Conservation (phyloP, 768 basidiomycete genomes). For the Podaxis sp. region DNA sequence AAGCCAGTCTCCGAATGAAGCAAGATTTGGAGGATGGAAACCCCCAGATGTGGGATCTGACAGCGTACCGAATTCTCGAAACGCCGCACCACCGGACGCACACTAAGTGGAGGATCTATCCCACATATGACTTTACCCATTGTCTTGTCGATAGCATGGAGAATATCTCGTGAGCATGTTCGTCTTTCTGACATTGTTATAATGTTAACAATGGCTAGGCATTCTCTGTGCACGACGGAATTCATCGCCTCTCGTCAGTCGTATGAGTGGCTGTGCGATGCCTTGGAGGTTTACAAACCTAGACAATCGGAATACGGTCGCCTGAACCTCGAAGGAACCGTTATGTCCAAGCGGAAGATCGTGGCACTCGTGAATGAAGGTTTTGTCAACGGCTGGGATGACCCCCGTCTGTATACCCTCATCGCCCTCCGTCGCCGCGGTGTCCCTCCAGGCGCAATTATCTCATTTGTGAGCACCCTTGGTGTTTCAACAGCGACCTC, state of each 20-base stretch:
- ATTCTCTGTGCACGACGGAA: constrained; percentile 95
- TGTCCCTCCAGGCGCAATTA: constrained; percentile 93
- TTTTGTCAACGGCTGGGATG: constrained; percentile 92
- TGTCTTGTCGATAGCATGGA: constrained; percentile 98
- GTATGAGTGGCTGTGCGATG: constrained; percentile 99
- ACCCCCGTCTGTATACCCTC: constrained; percentile 94
- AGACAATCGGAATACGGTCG: constrained; percentile 96
- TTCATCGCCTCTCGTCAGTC: constrained; percentile 95
- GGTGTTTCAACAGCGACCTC: constrained; percentile 85
- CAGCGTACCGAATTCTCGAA: constrained; percentile 91
- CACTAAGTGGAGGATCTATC: constrained; percentile 95
- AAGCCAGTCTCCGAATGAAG: constrained; percentile 95
- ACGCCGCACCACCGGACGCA: constrained; percentile 91
- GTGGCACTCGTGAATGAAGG: constrained; percentile 79
- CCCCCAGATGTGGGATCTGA: constrained; percentile 99
- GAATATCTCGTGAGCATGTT: constrained; percentile 90
- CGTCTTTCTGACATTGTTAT: background rate
- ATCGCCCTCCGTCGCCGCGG: constrained; percentile 94
- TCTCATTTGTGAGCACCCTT: constrained; percentile 89
- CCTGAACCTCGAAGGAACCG: constrained; percentile 87
- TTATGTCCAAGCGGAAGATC: constrained; percentile 97
- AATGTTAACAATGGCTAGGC: constrained; percentile 41
- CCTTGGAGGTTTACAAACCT: constrained; percentile 95
- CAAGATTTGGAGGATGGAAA: constrained; percentile 90
- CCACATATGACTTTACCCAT: constrained; percentile 98